Conservation (phyloP, 2,329 filamentous ascomycete genomes). For the Onygena corvina region DNA sequence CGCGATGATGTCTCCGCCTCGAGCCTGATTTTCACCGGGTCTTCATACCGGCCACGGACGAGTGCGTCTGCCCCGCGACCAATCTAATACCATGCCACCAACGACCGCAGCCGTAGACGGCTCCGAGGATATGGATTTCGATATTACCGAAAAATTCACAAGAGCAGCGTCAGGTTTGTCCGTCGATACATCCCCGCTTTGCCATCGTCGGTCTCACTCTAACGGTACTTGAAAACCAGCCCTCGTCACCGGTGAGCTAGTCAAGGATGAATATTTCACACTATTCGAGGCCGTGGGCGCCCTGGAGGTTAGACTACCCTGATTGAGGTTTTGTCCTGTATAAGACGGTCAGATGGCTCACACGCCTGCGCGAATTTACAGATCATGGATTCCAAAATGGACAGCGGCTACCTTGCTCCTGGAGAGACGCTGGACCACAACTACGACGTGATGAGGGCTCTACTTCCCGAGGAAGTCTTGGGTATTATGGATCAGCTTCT, state of each 20-base stretch:
- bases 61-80: background rate
- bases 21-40: too few species aligned
- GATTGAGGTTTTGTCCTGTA: background rate
- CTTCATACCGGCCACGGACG: too few species aligned
- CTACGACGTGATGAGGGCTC: conserved; percentile 57
- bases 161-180: conserved; percentile 39
- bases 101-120: background rate
- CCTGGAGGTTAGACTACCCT: conserved; percentile 40
- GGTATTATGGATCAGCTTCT: conserved; percentile 91
- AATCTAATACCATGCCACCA: background rate
- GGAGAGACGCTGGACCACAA: conserved; percentile 66
- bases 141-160: conserved; percentile 47
- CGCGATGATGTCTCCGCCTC: too few species aligned
- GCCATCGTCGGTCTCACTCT: background rate
- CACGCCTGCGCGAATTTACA: conserved; percentile 30
- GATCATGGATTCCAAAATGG: conserved; percentile 99
- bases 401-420: conserved; percentile 70
- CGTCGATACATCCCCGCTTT: conserved; percentile 2
- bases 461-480: conserved; percentile 68
- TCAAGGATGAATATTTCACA: conserved; percentile 91
- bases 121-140: conserved; percentile 32
- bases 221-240: conserved; percentile 38
- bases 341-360: background rate
- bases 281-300: conserved; percentile 85
- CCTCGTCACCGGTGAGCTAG: conserved; percentile 64